Conservation (phyloP, 306 rosid genomes). For the Lotus japonicus region DNA sequence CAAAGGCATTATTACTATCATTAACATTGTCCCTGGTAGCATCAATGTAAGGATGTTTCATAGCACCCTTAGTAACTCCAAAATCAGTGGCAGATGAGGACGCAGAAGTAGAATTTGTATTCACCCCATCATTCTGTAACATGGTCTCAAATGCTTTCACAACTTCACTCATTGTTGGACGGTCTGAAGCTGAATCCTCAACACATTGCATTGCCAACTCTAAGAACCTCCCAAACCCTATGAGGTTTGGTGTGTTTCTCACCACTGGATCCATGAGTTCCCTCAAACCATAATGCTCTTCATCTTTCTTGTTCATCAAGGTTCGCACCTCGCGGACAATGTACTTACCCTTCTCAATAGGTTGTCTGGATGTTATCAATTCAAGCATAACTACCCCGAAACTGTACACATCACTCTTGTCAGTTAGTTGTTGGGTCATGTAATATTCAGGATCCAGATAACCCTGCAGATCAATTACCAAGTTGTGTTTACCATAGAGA, state of each 20-base stretch:
- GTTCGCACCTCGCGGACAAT: constrained; percentile 62
- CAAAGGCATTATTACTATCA: constrained; percentile 44
- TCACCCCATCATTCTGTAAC: constrained; percentile 78
- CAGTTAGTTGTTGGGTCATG: constrained; percentile 86
- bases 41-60: constrained; percentile 65
- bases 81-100: constrained; percentile 89
- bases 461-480: constrained; percentile 49
- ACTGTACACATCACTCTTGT: constrained; percentile 89
- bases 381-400: constrained; percentile 94
- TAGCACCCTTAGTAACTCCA: constrained; percentile 39
- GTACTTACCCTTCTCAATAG: constrained; percentile 86
- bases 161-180: constrained; percentile 89
- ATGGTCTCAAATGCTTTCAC: constrained; percentile 68
- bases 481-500: not conserved
- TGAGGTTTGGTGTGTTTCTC: constrained; percentile 38
- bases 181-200: constrained; percentile 72
- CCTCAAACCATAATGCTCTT: constrained; percentile 56
- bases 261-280: constrained; percentile 62
- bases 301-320: constrained; percentile 44
- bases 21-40: constrained; percentile 40
- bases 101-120: constrained; percentile 77
- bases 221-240: constrained; percentile 64
- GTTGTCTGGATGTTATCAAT: constrained; percentile 67
- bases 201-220: constrained; percentile 83
- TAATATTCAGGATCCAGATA: constrained; percentile 93